Percentiles rank a stretch among this genome's conserved stretches.
Evolutionary conservation across 2,329 filamentous ascomycete species (phyloP).

Genomic region (Beauveria rudraprayagi): DNA sequence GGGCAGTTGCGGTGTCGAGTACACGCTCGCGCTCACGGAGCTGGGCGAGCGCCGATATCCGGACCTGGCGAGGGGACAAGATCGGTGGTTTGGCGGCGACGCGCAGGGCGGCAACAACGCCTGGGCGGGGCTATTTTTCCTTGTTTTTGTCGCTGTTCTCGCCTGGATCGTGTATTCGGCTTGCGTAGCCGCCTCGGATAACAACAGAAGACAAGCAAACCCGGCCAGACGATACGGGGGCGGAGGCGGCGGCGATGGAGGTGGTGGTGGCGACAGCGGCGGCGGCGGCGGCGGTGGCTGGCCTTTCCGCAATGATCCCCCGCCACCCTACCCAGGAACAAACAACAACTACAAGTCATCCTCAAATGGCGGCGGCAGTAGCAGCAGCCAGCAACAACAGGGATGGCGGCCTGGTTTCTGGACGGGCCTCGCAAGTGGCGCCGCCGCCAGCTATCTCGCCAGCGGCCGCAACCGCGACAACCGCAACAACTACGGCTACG

Average conservation of each 20-base stretch:
- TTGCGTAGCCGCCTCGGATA: constrained; percentile 24
- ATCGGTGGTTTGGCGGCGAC: constrained; percentile 25
- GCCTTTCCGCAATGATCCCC: constrained; percentile 31
- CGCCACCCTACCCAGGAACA: constrained; percentile 42
- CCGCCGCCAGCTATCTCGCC: constrained; percentile 59
- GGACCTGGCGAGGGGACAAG: constrained; percentile 32
- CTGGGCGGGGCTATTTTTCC: constrained; percentile 45
- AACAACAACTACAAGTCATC: constrained; percentile 12
- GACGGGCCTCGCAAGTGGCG: constrained; percentile 59
- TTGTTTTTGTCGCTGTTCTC: constrained; percentile 53
- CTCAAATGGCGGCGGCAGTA: constrained; percentile 28
- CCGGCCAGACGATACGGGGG: constrained; percentile 22
- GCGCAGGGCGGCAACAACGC: constrained; percentile 24
- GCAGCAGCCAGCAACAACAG: constrained; percentile 21
- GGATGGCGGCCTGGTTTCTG: constrained; percentile 26
- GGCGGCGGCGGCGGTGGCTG: constrained; percentile 19
- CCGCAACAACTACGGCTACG: constrained; percentile 17
- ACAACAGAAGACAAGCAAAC: not conserved
- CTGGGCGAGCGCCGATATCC: constrained; percentile 66
- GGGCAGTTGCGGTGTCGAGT: constrained; percentile 89
- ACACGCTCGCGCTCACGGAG: constrained; percentile 69
- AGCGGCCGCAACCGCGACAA: constrained; percentile 36
- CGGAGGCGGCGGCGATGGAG: constrained; percentile 27
- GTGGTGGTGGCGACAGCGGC: constrained; percentile 33
- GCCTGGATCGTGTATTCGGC: constrained; percentile 55